phyloP scores from a whole-genome alignment of 495 filamentous ascomycete species.

The Hypoxylon lienhwacheense region DNA sequence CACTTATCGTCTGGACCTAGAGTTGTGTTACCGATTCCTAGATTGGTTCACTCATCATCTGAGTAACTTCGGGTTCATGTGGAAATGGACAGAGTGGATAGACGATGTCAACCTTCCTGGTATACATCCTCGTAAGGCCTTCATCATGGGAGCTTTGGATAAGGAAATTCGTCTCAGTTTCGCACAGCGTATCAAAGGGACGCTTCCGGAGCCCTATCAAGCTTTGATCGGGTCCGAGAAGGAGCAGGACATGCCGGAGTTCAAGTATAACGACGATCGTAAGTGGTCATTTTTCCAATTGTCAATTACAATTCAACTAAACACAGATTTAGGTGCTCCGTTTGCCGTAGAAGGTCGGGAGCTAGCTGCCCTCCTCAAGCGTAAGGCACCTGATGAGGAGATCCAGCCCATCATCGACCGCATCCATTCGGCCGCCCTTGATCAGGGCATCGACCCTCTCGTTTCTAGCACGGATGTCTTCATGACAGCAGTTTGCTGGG shows the following conservation, averaged over 20 bases:
- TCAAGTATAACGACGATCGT: conserved; percentile 86
- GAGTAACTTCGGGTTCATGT: conserved; percentile 98
- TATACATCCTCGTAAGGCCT: conserved; percentile 85
- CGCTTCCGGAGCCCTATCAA: conserved; percentile 83
- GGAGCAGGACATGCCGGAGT: conserved; percentile 90
- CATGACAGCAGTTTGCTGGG: conserved; percentile 86
- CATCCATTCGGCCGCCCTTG: conserved; percentile 74
- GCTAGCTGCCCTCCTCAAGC: conserved; percentile 73
- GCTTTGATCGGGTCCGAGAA: conserved; percentile 79
- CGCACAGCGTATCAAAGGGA: conserved; percentile 92
- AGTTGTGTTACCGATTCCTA: conserved; percentile 82
- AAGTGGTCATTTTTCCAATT: conserved; percentile 42
- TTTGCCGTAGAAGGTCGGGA: conserved; percentile 80
- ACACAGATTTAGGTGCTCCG: conserved; percentile 61
- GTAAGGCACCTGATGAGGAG: conserved; percentile 80
- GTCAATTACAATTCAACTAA: conserved; percentile 9
- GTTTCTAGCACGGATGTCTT: conserved; percentile 88
- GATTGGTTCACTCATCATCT: conserved; percentile 99
- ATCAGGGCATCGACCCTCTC: conserved; percentile 70
- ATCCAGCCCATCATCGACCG: conserved; percentile 73
- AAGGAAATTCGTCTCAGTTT: conserved; percentile 98
- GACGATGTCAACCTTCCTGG: conserved; percentile 78
- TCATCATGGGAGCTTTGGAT: conserved; percentile 86
- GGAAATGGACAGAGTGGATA: conserved; percentile 99
- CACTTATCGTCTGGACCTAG: conserved; percentile 78